Conservation (phyloP, 2,329 filamentous ascomycete species). For the Juglanconis juglandina region DNA sequence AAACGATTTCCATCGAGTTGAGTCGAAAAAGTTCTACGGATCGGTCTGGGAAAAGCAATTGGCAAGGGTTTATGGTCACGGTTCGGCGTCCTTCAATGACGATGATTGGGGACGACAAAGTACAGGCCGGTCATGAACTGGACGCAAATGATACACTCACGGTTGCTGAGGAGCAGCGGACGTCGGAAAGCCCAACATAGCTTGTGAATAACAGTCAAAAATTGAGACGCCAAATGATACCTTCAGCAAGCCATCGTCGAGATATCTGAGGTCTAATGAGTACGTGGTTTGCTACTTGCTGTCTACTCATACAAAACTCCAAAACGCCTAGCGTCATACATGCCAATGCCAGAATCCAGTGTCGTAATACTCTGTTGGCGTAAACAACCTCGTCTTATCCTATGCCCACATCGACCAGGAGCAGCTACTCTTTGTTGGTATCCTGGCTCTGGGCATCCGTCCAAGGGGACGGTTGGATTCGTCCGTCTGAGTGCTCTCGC, state of each 20-base stretch:
- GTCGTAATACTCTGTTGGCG: not conserved
- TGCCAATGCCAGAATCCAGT: not conserved
- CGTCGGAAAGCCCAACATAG: not conserved
- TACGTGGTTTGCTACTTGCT: not conserved
- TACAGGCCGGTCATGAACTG: not conserved
- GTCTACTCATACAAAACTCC: not conserved
- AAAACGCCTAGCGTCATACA: not conserved
- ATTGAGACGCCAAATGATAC: constrained; percentile 6
- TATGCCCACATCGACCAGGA: not conserved
- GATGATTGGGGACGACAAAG: not conserved
- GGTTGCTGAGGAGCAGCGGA: not conserved
- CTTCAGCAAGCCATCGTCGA: not conserved
- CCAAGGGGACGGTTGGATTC: no score
- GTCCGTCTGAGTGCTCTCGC: no score
- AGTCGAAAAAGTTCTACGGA: constrained; percentile 4
- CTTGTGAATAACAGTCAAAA: not conserved
- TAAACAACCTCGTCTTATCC: not conserved
- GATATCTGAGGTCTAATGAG: not conserved
- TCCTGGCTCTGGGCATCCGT: no score
- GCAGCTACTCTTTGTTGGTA: no score
- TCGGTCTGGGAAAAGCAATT: constrained; percentile 9
- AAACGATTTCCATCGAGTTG: constrained; percentile 32
- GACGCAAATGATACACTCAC: not conserved
- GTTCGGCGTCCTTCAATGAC: constrained; percentile 3
- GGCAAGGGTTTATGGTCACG: constrained; percentile 3